Evolutionary conservation across 2,329 filamentous ascomycete genomes (phyloP).

Genomic region (Metarhizium sp.): DNA sequence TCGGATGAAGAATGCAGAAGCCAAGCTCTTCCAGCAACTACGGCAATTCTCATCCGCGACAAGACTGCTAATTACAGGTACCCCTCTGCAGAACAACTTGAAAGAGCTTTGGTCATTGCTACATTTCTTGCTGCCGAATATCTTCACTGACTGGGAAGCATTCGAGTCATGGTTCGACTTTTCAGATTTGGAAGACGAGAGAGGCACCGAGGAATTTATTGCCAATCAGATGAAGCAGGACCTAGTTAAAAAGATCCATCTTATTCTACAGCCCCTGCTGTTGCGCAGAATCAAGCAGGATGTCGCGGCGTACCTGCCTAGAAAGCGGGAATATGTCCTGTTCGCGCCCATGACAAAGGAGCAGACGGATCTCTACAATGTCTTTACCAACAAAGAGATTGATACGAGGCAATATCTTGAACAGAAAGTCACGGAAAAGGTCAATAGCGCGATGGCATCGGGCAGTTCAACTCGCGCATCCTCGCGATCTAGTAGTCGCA

Average conservation of each 20-base stretch:
- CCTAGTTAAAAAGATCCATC: slow-evolving; percentile 66
- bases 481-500: slow-evolving; percentile 29
- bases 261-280: slow-evolving; percentile 85
- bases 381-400: slow-evolving; percentile 44
- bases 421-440: slow-evolving; percentile 60
- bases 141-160: slow-evolving; percentile 86
- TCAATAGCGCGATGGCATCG: slow-evolving; percentile 30
- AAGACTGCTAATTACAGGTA: slow-evolving; percentile 85
- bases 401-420: slow-evolving; percentile 71
- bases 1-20: slow-evolving; percentile 93
- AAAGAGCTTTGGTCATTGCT: slow-evolving; percentile 91
- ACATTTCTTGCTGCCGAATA: slow-evolving; percentile 84
- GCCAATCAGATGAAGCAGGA: slow-evolving; percentile 57
- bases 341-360: slow-evolving; percentile 87
- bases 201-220: slow-evolving; percentile 68
- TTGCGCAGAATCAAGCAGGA: slow-evolving; percentile 86
- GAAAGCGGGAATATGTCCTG: slow-evolving; percentile 92
- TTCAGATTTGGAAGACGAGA: slow-evolving; percentile 77
- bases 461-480: slow-evolving; percentile 23
- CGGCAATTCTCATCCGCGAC: slow-evolving; percentile 86
- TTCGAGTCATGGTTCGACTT: slow-evolving; percentile 98
- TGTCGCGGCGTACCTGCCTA: slow-evolving; percentile 83
- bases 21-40: slow-evolving; percentile 79
- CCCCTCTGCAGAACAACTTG: slow-evolving; percentile 90
- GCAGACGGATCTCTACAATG: slow-evolving; percentile 81